Conservation (phyloP, 164 flowering plant species). For the Macadamia tetraphylla region DNA sequence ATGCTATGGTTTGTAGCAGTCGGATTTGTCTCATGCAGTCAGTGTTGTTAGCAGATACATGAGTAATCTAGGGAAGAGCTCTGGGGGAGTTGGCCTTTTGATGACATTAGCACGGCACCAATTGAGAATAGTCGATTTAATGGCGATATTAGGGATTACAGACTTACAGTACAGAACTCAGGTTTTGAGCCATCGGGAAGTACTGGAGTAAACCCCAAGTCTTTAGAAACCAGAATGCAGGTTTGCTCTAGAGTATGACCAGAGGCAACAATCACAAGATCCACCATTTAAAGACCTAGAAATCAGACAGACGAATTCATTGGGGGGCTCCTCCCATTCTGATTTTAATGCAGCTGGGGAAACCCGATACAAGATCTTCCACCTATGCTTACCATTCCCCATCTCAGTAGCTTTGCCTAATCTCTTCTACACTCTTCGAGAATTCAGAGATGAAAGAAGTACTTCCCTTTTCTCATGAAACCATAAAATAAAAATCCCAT, state of each 20-base stretch:
- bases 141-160: slow-evolving; percentile 58
- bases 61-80: slow-evolving; percentile 1
- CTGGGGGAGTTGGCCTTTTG: slow-evolving; percentile 37
- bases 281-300: slow-evolving; percentile 60
- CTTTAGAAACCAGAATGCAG: slow-evolving; percentile 52
- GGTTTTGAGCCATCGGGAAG: slow-evolving; percentile 42
- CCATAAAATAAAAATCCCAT: no score
- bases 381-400: slow-evolving; percentile 45
- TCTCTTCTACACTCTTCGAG: no score
- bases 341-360: slow-evolving; percentile 6
- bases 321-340: slow-evolving; percentile 30
- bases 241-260: slow-evolving; percentile 87
- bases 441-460: no score
- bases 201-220: slow-evolving; percentile 20
- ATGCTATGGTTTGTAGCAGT: no score
- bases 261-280: slow-evolving; percentile 83
- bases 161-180: slow-evolving; percentile 43
- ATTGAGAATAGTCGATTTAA: slow-evolving; percentile 51
- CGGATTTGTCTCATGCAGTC: no score
- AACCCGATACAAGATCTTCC: slow-evolving; percentile 37
- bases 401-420: slow-evolving; percentile 2
- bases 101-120: slow-evolving; percentile 54
- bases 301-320: slow-evolving; percentile 76
- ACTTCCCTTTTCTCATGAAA: no score
- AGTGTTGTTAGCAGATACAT: no score